Evolutionary conservation across 805 yeast genomes (phyloP).

Genomic region (Ogataea chonburiensis): DNA sequence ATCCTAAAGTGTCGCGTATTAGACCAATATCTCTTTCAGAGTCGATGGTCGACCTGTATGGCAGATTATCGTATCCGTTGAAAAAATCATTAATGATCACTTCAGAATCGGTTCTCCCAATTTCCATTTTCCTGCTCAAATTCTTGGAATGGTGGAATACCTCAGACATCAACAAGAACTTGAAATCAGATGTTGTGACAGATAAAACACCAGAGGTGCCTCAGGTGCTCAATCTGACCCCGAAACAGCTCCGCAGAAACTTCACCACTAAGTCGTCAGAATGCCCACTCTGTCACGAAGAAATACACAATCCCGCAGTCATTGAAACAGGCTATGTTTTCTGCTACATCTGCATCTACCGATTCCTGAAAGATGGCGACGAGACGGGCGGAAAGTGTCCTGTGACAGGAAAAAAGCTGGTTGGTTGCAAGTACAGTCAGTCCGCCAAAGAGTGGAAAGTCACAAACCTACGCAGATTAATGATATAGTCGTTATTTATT

Average conservation of each 20-base stretch:
- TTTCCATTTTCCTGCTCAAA: conserved; percentile 76
- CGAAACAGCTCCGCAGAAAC: conserved; percentile 16
- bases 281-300: conserved; percentile 72
- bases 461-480: conserved; percentile 73
- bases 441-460: conserved; percentile 63
- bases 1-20: conserved; percentile 29
- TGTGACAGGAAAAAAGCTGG: conserved; percentile 64
- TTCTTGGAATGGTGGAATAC: conserved; percentile 93
- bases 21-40: conserved; percentile 44
- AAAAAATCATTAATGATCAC: conserved; percentile 28
- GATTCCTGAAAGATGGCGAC: conserved; percentile 51
- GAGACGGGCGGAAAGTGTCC: conserved; percentile 77
- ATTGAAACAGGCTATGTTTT: conserved; percentile 91
- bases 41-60: conserved; percentile 25
- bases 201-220: conserved; percentile 34
- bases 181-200: conserved; percentile 41
- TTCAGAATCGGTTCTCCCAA: conserved; percentile 59
- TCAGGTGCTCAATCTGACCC: conserved; percentile 16
- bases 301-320: conserved; percentile 74
- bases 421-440: conserved; percentile 69
- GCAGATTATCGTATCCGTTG: conserved; percentile 22
- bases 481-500: conserved; percentile 41
- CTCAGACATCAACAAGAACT: conserved; percentile 62
- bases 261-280: conserved; percentile 30
- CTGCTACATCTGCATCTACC: conserved; percentile 83